A percentile compares a stretch with the other conserved stretches of the same genome.
These are phyloP conservation scores for Marchantia paleacea DNA, from an alignment of 225 moss, liverwort and hornwort species.

Conservation along the genomic window DNA sequence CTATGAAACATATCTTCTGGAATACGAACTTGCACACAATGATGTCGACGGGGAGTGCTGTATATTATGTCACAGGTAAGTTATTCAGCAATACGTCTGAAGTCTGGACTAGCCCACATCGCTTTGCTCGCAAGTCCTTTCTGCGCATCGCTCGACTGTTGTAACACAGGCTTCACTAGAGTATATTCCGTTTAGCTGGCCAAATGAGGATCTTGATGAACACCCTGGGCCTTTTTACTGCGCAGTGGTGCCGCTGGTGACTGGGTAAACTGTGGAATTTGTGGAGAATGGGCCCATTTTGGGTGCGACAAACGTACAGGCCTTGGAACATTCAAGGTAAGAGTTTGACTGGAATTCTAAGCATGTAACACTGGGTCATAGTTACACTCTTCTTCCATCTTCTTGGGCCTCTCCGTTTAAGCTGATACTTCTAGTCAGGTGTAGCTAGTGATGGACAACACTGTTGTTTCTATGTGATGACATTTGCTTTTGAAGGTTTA, in stretches of 20 bases:
- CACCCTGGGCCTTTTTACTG: not conserved
- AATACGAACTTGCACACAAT: slow-evolving; percentile 97
- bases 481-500: not conserved
- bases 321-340: slow-evolving; percentile 93
- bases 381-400: not conserved
- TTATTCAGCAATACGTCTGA: not conserved
- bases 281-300: slow-evolving; percentile 99
- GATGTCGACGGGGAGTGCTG: slow-evolving; percentile 99
- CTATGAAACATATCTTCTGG: slow-evolving; percentile 89
- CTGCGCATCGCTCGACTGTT: not conserved
- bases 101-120: no score
- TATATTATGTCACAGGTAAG: slow-evolving; percentile 95
- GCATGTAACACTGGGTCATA: not conserved
- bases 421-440: not conserved
- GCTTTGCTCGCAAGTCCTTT: not conserved
- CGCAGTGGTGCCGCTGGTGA: slow-evolving; percentile 94
- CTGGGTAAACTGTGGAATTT: slow-evolving; percentile 98
- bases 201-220: not conserved
- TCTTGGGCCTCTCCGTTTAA: not conserved
- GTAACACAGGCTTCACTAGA: no score
- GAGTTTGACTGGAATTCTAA: not conserved
- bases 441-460: no score
- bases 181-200: not conserved
- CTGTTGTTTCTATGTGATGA: not conserved
- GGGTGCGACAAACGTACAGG: slow-evolving; percentile 91